Evolutionary conservation across 2,329 filamentous ascomycete genomes (phyloP), one percentile per base, ranked within the genome.

Genomic region (Huntiella bhutanensis): DNA sequence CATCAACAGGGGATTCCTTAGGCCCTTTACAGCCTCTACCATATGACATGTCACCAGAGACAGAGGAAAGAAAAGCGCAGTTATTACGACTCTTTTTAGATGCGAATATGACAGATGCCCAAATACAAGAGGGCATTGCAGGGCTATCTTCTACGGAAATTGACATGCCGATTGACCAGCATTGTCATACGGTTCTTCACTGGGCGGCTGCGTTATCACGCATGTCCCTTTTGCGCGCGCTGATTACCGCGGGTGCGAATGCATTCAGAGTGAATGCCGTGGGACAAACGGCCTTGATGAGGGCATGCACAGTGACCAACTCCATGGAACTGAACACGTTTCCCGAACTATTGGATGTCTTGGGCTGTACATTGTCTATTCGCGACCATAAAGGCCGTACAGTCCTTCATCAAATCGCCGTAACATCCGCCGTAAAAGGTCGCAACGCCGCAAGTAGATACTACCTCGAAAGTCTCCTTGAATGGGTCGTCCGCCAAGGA

Each of bases 191-290:
- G 13, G 87, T 87, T 2, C 67, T 98, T 36, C 88, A 96, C 57
- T 98, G 91, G 91, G 91, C 91, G 2, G 86, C 91, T 4, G 95
- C 91, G 4, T 69, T 98, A 41, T 86, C 86, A 2, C 80, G 88
- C 12, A 80, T 93, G 58, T 74, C 82, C 1, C 69, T 98, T 4
- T 68, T 96, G 48, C 77, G 82, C 46, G 73, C 87, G 0, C 69
- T 98, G 8, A 82, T 96, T 47, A 70, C 77, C 4, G 80, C 81
- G 41, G 91, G 91, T 1, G 87, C 88, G 1, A 93, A 80, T 53
- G 85, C 93, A 41, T 83, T 80, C 58, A 75, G 91, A 28, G 80
- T 93, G 1, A 98, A 96, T 56, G 77, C 79, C 17, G 81, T 80
- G 1, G 91, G 91, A 11, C 87, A 96, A 60, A 95, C 87, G 1